Percentiles rank a stretch among this genome's conserved stretches.
Conservation (phyloP, 129 eudicot species). For the Ambrosia trifida region DNA sequence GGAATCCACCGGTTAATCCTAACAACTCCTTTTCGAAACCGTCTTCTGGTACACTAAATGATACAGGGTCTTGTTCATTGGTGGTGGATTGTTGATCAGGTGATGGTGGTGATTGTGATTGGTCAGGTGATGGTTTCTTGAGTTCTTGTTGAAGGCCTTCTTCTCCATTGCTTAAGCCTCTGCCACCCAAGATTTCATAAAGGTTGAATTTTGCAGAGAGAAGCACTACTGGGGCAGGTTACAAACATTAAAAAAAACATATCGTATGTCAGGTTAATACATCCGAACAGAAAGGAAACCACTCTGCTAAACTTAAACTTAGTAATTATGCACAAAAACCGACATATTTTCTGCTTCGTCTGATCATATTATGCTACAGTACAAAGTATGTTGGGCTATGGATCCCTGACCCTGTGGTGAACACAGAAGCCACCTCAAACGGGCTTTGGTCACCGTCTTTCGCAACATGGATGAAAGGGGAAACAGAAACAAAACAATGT, state of each 20-base stretch:
- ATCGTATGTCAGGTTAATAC: slow-evolving; percentile 17
- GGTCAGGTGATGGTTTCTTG: no score
- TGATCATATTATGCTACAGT: slow-evolving; percentile 31
- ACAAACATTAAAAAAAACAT: slow-evolving; percentile 16
- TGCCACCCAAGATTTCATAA: no score
- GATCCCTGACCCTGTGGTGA: slow-evolving; percentile 34
- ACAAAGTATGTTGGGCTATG: slow-evolving; percentile 34
- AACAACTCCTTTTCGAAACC: no score
- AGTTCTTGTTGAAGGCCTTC: no score
- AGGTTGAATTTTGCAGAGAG: no score
- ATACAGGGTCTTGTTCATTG: no score
- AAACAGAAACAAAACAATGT: slow-evolving; percentile 40
- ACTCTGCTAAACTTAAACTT: slow-evolving; percentile 31
- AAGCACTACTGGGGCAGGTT: background rate
- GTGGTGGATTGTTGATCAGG: no score
- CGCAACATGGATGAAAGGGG: slow-evolving; percentile 22
- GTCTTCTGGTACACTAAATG: no score
- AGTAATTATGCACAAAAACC: slow-evolving; percentile 45
- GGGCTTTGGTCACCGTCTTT: slow-evolving; percentile 34
- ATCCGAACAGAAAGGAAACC: slow-evolving; percentile 21
- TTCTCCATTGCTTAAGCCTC: no score
- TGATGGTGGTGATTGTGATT: no score
- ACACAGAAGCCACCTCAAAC: slow-evolving; percentile 34
- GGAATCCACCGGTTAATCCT: no score
- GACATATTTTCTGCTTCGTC: slow-evolving; percentile 21